These are phyloP conservation scores for Huntiella omanensis DNA, from an alignment of 2,329 filamentous ascomycete genomes.

Conservation along the genomic window DNA sequence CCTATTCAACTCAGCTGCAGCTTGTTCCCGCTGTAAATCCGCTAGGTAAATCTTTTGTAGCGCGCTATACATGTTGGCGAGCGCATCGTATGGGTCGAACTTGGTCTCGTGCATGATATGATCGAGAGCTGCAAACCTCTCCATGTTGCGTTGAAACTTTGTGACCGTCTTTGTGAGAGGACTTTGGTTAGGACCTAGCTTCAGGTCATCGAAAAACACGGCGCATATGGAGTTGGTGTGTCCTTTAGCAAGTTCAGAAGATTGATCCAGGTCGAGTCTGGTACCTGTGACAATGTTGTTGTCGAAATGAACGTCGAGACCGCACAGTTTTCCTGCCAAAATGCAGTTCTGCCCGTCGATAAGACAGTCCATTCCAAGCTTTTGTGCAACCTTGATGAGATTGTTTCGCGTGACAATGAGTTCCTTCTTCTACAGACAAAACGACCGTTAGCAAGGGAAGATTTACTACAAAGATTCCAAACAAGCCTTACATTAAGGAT, in stretches of 20 bases:
- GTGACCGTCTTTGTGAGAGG: conserved; percentile 53
- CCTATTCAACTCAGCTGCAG: not conserved
- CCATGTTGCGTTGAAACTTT: conserved; percentile 51
- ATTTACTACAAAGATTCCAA: not conserved
- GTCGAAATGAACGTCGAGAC: conserved; percentile 39
- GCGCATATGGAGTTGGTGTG: conserved; percentile 42
- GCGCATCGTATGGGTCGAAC: conserved; percentile 59
- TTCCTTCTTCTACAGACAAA: conserved; percentile 22
- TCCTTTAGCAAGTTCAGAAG: conserved; percentile 36
- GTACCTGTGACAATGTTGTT: conserved; percentile 45
- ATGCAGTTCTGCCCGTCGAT: conserved; percentile 16
- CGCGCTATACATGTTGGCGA: conserved; percentile 54
- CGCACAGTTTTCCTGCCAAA: not conserved
- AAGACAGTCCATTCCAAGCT: conserved; percentile 43
- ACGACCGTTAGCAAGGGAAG: conserved; percentile 8
- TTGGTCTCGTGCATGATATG: conserved; percentile 48
- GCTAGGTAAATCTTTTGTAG: conserved; percentile 51
- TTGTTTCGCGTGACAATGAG: conserved; percentile 57
- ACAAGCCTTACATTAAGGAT: conserved; percentile 26
- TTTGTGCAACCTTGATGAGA: conserved; percentile 49
- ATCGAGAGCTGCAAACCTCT: conserved; percentile 49
- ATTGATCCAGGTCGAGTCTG: conserved; percentile 42
- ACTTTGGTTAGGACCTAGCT: conserved; percentile 37
- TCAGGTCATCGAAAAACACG: conserved; percentile 48
- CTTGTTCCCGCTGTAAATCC: conserved; percentile 40